Conservation (phyloP, 2,329 filamentous ascomycete species). For the Colletotrichum orchidophilum region DNA sequence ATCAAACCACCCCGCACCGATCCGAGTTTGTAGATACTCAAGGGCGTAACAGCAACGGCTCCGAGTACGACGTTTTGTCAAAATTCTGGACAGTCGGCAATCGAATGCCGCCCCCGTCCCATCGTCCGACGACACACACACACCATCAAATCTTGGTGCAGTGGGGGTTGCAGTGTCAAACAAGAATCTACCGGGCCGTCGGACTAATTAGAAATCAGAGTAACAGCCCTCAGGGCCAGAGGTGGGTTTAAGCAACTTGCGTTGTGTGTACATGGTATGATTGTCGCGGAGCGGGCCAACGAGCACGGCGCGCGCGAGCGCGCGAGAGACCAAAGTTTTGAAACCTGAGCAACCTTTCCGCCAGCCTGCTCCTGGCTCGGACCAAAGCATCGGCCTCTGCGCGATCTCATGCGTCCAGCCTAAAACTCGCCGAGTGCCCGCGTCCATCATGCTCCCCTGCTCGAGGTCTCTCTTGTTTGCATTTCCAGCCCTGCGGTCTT, state of each 20-base stretch:
- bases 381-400: slow-evolving; percentile 13
- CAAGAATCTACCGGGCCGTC: not conserved
- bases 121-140: not conserved
- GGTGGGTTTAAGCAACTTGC: not conserved
- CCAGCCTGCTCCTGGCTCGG: slow-evolving; percentile 15
- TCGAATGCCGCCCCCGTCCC: not conserved
- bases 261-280: not conserved
- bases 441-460: slow-evolving; percentile 14
- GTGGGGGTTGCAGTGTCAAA: not conserved
- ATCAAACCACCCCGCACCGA: slow-evolving; percentile 8
- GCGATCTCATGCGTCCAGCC: slow-evolving; percentile 8
- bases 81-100: not conserved
- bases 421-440: slow-evolving; percentile 6
- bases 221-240: not conserved
- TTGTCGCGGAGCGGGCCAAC: not conserved
- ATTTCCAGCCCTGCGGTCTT: slow-evolving; percentile 1
- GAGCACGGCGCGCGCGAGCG: not conserved
- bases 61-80: not conserved
- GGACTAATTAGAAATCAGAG: not conserved
- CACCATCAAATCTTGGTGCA: not conserved
- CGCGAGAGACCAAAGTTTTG: slow-evolving; percentile 3
- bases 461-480: not conserved
- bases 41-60: not conserved
- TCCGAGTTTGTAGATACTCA: not conserved
- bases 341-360: slow-evolving; percentile 12